Base-by-base conservation (phyloP, 192 early-diverging fungal species). In the Gigaspora rosea region DNA sequence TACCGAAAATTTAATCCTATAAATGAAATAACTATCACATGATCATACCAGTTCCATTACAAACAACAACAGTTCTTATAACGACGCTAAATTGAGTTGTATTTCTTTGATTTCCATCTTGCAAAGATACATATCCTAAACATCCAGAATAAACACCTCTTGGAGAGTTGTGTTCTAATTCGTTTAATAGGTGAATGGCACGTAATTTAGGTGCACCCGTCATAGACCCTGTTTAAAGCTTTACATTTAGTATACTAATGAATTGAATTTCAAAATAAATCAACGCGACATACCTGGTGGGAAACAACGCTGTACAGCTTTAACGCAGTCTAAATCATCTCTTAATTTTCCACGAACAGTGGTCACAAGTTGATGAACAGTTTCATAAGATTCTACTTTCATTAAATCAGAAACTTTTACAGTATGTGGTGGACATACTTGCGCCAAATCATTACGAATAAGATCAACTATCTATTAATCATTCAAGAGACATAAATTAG, bases 141-240 rank as follows among this genome's bases (percentile, higher is more conserved):
- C 90, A 93, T 0, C 97, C 97, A 3, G 95, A 96, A 80, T 98
- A 98, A 41, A 91, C 83, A 36, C 95, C 95, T 1, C 97, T 88
- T 7, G 84, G 87, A n/a, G 83, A 82, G 54, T 90, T 72, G 0
- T 75, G 67, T 70, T 98, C 96, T 65, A 97, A 86, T 12, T 80
- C 75, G 50, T 93, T 91, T 35, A 99, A 80, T 5, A 98, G 79
- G 62, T 92, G 88, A 49, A 95, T 85, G 0, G 95, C 94, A 52
- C 97, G 88, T 10, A 89, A 80, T 80, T 99, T 99, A 5, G 97
- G 97, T 0, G 97, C 97, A 8, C 97, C 97, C 0, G 97, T 99
- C 96, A 99, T 98, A 0, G 95, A 97, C 0, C 96, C 96, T 79
- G 2, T 20, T 69, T 9, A 20, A 27, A 69, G 47, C 16, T 4